Evolutionary conservation across 371 early-diverging fungal species (phyloP), one percentile per base, ranked within the genome.

Genomic region (Mortierella polycephala): DNA sequence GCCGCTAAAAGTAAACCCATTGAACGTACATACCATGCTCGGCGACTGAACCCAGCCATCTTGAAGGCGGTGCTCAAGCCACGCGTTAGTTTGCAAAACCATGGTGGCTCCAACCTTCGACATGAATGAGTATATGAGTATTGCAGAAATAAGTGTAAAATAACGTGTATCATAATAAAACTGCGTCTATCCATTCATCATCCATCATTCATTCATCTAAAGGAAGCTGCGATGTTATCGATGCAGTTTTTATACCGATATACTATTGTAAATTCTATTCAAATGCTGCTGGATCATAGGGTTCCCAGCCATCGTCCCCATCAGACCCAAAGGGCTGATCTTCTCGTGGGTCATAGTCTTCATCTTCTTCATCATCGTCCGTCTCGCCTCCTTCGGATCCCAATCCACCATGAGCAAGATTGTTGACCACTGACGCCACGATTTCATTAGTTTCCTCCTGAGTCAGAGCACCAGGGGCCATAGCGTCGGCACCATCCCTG

Each of bases 241-340:
- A 30, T 30, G 30, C 4, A 30, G 30, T 47, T 47, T 47, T 47
- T 47, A 16, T 47, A 47, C 47, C 5, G 30, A 30, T 4, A 30
- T 47, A 13, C 47, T 47, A 47, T 47, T 5, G 47, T 39, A 0
- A 9, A 14, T 8, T 50, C 57, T 71, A 75, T 45, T 75, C 64
- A 55, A 51, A 75, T 3, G 71, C 71, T 14, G 76, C 67, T 13
- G 76, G 76, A 20, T 76, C 77, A 39, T 76, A 76, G 1, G 71
- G 71, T 58, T 71, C 71, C 67, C 68, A 76, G 1, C 67, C 75
- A 42, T 75, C 70, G 37, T 67, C 68, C 1, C 63, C 74, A 16
- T 63, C 68, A 7, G 60, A 41, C 40, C 72, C 67, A 58, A 66
- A 72, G 4, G 70, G 57, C 30, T 57, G 72, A 10, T 66, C 72